Conservation (phyloP, 495 filamentous ascomycete genomes). For the Mycothermus thermophilus region DNA sequence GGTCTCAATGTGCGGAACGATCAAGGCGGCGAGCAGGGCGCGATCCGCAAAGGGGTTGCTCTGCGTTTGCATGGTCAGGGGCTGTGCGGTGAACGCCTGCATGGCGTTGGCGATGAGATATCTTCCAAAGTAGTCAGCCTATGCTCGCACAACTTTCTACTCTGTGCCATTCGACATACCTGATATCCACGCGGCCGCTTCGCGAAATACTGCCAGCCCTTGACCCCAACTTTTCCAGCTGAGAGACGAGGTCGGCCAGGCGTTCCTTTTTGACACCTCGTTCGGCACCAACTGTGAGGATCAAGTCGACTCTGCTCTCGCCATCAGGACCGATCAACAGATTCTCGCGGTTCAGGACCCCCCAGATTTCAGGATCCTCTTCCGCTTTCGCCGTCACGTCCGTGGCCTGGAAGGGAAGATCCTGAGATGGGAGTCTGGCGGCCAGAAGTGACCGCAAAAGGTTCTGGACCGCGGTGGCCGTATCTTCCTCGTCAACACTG, state of each 20-base stretch:
- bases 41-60: conserved; percentile 34
- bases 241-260: conserved; percentile 19
- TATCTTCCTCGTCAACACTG: conserved; percentile 17
- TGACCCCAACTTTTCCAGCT: conserved; percentile 30
- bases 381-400: background rate
- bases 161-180: no score
- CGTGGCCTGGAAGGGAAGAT: background rate
- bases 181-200: conserved; percentile 28
- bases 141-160: no score
- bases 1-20: conserved; percentile 33
- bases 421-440: conserved; percentile 17
- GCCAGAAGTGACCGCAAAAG: conserved; percentile 26
- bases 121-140: conserved; percentile 18
- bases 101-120: conserved; percentile 35
- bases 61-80: conserved; percentile 27
- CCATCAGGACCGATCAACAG: conserved; percentile 5
- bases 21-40: conserved; percentile 27
- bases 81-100: conserved; percentile 33
- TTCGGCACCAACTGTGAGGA: conserved; percentile 32
- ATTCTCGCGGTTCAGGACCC: conserved; percentile 18
- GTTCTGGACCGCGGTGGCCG: conserved; percentile 31
- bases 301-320: conserved; percentile 26
- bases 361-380: conserved; percentile 18
- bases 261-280: conserved; percentile 23
- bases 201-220: conserved; percentile 21